Evolutionary conservation across 2,329 filamentous ascomycete species (phyloP), one percentile per base, ranked within the genome.

Genomic region (Neonectria coccinea): DNA sequence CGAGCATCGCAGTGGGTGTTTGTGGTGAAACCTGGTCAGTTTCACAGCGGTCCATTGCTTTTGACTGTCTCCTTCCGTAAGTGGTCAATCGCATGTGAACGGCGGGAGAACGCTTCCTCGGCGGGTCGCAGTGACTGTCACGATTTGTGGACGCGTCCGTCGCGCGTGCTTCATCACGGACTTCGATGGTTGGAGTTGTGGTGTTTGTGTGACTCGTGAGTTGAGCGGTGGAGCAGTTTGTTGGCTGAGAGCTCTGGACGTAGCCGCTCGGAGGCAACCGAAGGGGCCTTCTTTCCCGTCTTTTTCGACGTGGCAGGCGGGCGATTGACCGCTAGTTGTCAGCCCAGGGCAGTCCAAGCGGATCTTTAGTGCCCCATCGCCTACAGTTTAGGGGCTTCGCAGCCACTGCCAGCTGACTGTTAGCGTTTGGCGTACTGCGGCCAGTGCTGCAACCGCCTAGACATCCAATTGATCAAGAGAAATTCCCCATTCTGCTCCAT

Each of bases 1-100:
- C 45, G 33, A 58, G 25, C 20, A 53, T 59, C 25, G 36, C 27
- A 36, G 25, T 25, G 50, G 50, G 44, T 54, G 22, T 64, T 65
- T 62, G 61, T 73, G 29, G 60, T 73, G 71, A 73, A 73, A 73
- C 71, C 42, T 56, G 58, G 41, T 56, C 48, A 54, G 71, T 73
- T 73, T 73, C 71, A 73, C 20, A 22, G 59, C 48, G 39, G 53
- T 66, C 58, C 44, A 47, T 64, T 56, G 42, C 27, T 51, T 44
- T 62, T 51, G 62, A 20, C 36, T 36, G 29, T 42, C 29, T 52
- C 61, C 61, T 56, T 31, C 56, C 25, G 42, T 29, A 54, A 63
- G 25, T 29, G 55, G 29, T 16, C 27, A 36, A 16, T 18, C 18
- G 36, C 45, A 57, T 51, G 44, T 36, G 47, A 18, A 47, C n/a